These are phyloP conservation scores for Chaetomium globosum DNA, from an alignment of 2,329 filamentous ascomycete genomes.

Conservation along the genomic window DNA sequence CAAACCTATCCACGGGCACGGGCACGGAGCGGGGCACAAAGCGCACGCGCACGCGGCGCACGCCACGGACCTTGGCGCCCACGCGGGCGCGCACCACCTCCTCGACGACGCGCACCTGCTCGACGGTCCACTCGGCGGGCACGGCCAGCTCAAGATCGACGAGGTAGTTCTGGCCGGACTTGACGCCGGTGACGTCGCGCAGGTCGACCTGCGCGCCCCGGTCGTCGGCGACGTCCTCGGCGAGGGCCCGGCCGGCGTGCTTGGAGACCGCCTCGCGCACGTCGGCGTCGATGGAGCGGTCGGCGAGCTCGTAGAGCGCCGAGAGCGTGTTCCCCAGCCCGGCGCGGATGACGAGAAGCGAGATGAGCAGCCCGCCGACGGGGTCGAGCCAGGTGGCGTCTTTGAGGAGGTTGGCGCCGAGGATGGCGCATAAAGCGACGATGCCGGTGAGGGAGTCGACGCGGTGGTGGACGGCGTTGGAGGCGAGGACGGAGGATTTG, in stretches of 20 bases:
- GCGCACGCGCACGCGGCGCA: slow-evolving; percentile 78
- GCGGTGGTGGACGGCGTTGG: slow-evolving; percentile 94
- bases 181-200: slow-evolving; percentile 81
- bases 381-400: slow-evolving; percentile 93
- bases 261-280: slow-evolving; percentile 72
- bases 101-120: slow-evolving; percentile 71
- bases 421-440: slow-evolving; percentile 85
- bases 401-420: slow-evolving; percentile 81
- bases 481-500: slow-evolving; percentile 92
- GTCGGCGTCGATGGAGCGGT: slow-evolving; percentile 84
- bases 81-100: slow-evolving; percentile 71
- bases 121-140: slow-evolving; percentile 74
- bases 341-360: slow-evolving; percentile 87
- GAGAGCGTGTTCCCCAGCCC: slow-evolving; percentile 83
- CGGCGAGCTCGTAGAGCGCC: slow-evolving; percentile 85
- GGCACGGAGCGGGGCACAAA: slow-evolving; percentile 72
- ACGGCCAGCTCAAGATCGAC: slow-evolving; percentile 87
- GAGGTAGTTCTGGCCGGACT: slow-evolving; percentile 94
- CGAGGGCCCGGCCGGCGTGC: slow-evolving; percentile 63
- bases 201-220: slow-evolving; percentile 64
- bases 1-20: slow-evolving; percentile 57
- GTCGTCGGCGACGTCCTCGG: slow-evolving; percentile 41
- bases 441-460: slow-evolving; percentile 95
- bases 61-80: slow-evolving; percentile 77
- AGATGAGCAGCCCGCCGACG: slow-evolving; percentile 89